Evolutionary conservation across 148 eudicot species (phyloP), one percentile per base, ranked within the genome.

Genomic region (Mesembryanthemum crystallinum): DNA sequence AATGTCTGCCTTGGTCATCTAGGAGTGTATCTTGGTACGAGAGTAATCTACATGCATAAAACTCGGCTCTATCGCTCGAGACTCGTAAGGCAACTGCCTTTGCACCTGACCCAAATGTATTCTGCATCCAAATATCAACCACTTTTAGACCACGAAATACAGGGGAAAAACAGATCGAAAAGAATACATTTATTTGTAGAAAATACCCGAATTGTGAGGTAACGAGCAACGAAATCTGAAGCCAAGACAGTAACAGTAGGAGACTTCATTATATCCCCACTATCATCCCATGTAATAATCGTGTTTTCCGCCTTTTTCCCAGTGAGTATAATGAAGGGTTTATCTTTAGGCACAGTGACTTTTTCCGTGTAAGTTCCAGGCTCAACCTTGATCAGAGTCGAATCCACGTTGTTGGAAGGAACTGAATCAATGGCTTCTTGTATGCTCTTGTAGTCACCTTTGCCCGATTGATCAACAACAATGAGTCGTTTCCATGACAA

Each of bases 51-150:
- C 93, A 91, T 15, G 84, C 82, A 21, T 79, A 73, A 54, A 91
- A 88, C 47, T 90, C 89, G 21, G 86, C 93, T 73, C 75, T 83
- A 45, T 88, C 92, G 13, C 87, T 88, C 0, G 81, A 42, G 33
- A 91, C 97, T 72, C 93, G 86, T 63, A 91, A 57, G 21, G 97
- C 97, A 0, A 89, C 91, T 11, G 89, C 93, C 72, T 80, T 85
- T 7, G 78, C 86, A 28, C 81, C 82, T 13, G 23, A 68, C 42
- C 91, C 90, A 73, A 74, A 45, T 27, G 90, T 85, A 37, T 91
- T 89, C 91, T 89, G 55, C 28, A 33, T 17, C 1, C 61, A 74
- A 27, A 33, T 10, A 21, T 43, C 14, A 47, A 37, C 3, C 13
- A 52, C 14, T 35, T 1, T 59, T 2, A 45, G 7, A 62, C 23